A percentile compares a stretch with the other conserved stretches of the same genome.
phyloP scores from a whole-genome alignment of 192 early-diverging fungal genomes.

The Rhizophagus sp. region DNA sequence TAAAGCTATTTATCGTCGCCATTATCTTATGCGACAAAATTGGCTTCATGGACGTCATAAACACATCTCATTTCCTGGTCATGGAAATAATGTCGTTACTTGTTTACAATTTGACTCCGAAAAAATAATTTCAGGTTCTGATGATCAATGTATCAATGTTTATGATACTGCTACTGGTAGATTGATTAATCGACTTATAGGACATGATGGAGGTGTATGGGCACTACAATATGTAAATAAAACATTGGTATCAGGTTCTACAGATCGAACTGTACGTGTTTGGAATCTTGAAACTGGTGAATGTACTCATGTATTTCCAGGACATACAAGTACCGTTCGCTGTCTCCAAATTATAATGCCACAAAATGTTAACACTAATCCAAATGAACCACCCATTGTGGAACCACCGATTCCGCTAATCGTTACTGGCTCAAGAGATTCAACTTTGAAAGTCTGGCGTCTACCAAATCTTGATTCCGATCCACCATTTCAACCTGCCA shows the following conservation, averaged over 20 bases:
- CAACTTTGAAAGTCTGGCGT: slow-evolving; percentile 90
- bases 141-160: slow-evolving; percentile 91
- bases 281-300: slow-evolving; percentile 92
- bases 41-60: slow-evolving; percentile 78
- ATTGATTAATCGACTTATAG: slow-evolving; percentile 68
- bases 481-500: slow-evolving; percentile 39
- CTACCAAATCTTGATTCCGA: slow-evolving; percentile 73
- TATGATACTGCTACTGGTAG: slow-evolving; percentile 87
- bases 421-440: slow-evolving; percentile 94
- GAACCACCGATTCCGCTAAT: slow-evolving; percentile 80
- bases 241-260: slow-evolving; percentile 91
- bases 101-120: slow-evolving; percentile 96
- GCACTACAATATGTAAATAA: slow-evolving; percentile 88
- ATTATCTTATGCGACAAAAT: slow-evolving; percentile 79
- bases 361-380: slow-evolving; percentile 53
- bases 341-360: slow-evolving; percentile 89
- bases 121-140: slow-evolving; percentile 92
- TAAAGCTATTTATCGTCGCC: slow-evolving; percentile 78
- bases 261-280: slow-evolving; percentile 92
- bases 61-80: slow-evolving; percentile 80
- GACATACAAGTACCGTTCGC: slow-evolving; percentile 93
- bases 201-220: slow-evolving; percentile 98
- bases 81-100: slow-evolving; percentile 85
- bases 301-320: slow-evolving; percentile 93
- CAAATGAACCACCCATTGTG: slow-evolving; percentile 40